A percentile compares a stretch with the other conserved stretches of the same genome.
phyloP scores from a whole-genome alignment of 1,284 basidiomycete genomes.

The Trametes hirsuta region DNA sequence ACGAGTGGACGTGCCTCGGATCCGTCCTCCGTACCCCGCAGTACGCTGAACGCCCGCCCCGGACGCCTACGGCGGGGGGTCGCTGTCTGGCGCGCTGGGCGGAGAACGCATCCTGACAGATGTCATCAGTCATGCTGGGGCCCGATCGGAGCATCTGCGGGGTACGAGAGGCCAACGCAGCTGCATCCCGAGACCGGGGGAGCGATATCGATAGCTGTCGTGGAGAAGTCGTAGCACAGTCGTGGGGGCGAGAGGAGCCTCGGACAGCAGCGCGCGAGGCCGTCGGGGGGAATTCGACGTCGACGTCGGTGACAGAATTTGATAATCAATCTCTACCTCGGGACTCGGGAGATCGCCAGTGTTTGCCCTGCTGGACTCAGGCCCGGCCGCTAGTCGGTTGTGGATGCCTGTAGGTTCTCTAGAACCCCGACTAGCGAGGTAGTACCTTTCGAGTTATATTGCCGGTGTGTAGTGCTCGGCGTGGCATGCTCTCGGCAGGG shows the following conservation, averaged over 20 bases:
- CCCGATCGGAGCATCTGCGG: constrained; percentile 8
- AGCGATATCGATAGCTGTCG: background rate
- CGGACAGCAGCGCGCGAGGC: background rate
- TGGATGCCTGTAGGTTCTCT: background rate
- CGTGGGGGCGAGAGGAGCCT: background rate
- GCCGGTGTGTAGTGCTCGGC: background rate
- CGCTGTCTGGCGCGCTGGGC: background rate
- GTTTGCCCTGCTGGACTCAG: background rate
- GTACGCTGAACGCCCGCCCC: background rate
- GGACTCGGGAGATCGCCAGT: constrained; percentile 2
- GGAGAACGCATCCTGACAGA: constrained; percentile 11
- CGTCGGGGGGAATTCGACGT: background rate
- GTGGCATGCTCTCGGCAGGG: constrained; percentile 2
- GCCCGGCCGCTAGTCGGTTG: background rate
- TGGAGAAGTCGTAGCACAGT: background rate
- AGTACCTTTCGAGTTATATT: constrained; percentile 7
- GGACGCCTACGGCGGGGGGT: background rate
- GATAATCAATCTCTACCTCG: constrained; percentile 5
- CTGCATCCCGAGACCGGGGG: background rate
- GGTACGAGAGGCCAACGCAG: background rate
- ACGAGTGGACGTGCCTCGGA: background rate
- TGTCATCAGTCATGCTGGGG: constrained; percentile 16
- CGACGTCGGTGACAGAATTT: background rate
- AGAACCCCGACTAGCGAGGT: background rate
- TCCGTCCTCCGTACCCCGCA: background rate